Percentiles rank a stretch among this genome's conserved stretches.
Evolutionary conservation across 768 basidiomycete species (phyloP).

Genomic region (Piloderma croceum): DNA sequence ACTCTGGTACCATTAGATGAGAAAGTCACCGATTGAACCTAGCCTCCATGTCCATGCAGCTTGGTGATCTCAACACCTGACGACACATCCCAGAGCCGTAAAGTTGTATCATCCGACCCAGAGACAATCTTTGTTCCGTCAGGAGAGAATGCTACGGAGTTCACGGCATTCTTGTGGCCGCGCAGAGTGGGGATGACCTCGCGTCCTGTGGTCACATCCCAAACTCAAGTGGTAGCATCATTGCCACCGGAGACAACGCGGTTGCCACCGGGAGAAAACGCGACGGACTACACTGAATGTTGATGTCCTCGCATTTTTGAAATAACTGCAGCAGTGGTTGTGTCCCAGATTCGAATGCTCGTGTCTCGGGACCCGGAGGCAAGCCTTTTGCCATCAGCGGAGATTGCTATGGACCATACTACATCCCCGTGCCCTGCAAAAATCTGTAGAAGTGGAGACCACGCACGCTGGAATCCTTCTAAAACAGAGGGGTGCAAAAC

Average conservation of each 20-base stretch:
- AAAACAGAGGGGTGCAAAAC: too few species aligned
- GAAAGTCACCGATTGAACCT: conserved; percentile 4
- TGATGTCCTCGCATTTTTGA: too few species aligned
- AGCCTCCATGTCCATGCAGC: neutral
- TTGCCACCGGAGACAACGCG: too few species aligned
- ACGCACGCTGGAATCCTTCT: too few species aligned
- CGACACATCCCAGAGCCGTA: conserved; percentile 4
- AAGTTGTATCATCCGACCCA: conserved; percentile 3
- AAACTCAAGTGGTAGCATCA: too few species aligned
- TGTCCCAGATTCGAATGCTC: conserved; percentile 20
- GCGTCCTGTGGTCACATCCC: too few species aligned
- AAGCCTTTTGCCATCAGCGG: conserved; percentile 19
- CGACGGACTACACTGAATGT: too few species aligned
- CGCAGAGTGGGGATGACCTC: too few species aligned
- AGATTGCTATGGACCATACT: conserved; percentile 17
- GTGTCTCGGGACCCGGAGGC: conserved; percentile 21
- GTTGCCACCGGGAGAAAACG: too few species aligned
- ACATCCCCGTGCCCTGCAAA: conserved; percentile 13
- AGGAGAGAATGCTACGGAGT: conserved; percentile 8
- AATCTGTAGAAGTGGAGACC: too few species aligned
- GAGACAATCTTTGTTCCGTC: conserved; percentile 8
- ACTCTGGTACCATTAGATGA: conserved; percentile 9
- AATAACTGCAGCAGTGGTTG: too few species aligned
- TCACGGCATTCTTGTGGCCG: neutral
- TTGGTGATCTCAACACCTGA: neutral